Conservation (phyloP, 164 flowering plant species). For the Stephania cephalantha region DNA sequence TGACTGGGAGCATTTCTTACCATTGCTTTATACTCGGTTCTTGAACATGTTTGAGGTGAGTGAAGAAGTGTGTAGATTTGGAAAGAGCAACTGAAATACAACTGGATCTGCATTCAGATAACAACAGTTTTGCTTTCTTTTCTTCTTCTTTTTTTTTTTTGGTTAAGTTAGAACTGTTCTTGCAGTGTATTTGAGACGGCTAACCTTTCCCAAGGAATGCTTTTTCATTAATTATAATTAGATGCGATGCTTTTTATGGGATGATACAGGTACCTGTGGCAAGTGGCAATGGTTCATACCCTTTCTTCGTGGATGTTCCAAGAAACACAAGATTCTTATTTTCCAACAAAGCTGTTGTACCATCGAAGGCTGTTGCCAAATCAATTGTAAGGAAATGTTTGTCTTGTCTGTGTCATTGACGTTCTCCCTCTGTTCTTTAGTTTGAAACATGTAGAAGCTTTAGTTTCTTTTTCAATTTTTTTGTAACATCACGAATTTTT, state of each 20-base stretch:
- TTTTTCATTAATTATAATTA: background rate
- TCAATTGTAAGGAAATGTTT: constrained; percentile 62
- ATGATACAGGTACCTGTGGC: constrained; percentile 85
- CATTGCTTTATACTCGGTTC: constrained; percentile 63
- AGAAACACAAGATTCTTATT: constrained; percentile 93
- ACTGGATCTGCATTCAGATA: background rate
- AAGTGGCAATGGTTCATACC: constrained; percentile 79
- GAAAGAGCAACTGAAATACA: background rate
- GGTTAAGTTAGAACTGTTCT: no score
- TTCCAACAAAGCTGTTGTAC: constrained; percentile 57
- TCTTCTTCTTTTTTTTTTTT: no score
- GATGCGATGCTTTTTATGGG: constrained; percentile 3
- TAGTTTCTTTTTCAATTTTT: background rate
- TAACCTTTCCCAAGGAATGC: background rate
- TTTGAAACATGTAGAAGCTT: background rate
- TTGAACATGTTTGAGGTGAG: constrained; percentile 93
- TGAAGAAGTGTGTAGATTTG: background rate
- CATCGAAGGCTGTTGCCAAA: constrained; percentile 83
- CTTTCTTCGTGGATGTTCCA: constrained; percentile 85
- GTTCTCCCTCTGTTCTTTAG: background rate
- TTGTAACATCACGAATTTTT: no score
- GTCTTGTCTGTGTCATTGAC: background rate
- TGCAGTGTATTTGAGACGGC: background rate
- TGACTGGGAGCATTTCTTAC: constrained; percentile 72
- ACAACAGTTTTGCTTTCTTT: background rate